Percentiles rank a stretch among this genome's conserved stretches.
phyloP scores from a whole-genome alignment of 75 land plant genomes.

The Picea glauca region DNA sequence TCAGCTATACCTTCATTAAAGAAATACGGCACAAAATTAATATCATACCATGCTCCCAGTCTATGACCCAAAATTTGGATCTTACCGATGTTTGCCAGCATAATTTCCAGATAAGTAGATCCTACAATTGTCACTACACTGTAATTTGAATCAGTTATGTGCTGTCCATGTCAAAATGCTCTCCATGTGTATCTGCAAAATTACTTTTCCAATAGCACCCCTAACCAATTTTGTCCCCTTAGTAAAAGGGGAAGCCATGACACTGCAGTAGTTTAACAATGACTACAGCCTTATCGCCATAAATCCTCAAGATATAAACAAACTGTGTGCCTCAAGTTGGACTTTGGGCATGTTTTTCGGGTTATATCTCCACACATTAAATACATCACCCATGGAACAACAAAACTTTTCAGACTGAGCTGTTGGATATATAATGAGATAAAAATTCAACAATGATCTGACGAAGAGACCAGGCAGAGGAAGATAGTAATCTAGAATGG shows the following conservation, averaged over 20 bases:
- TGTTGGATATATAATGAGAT: constrained; percentile 3
- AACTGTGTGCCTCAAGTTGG: not conserved
- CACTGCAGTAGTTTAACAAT: constrained; percentile 1
- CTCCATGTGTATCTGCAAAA: not conserved
- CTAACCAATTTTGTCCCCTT: not conserved
- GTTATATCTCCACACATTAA: not conserved
- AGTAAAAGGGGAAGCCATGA: not conserved
- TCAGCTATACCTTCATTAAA: not conserved
- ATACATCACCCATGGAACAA: constrained; percentile 2
- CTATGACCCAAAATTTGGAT: not conserved
- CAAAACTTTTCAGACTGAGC: not conserved
- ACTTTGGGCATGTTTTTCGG: not conserved
- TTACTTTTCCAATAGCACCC: not conserved
- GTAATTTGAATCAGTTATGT: not conserved
- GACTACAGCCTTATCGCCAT: too few relatives aligned
- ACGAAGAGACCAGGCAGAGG: not conserved
- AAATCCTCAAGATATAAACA: constrained; percentile 3
- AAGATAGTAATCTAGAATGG: not conserved
- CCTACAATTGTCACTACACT: not conserved
- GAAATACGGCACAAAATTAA: not conserved
- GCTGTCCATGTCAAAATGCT: not conserved
- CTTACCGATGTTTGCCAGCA: not conserved
- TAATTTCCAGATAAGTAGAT: not conserved
- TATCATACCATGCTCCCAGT: not conserved
- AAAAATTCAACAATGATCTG: not conserved